Conservation (phyloP, 139 green algal species). For the Medakamo hakoo region DNA sequence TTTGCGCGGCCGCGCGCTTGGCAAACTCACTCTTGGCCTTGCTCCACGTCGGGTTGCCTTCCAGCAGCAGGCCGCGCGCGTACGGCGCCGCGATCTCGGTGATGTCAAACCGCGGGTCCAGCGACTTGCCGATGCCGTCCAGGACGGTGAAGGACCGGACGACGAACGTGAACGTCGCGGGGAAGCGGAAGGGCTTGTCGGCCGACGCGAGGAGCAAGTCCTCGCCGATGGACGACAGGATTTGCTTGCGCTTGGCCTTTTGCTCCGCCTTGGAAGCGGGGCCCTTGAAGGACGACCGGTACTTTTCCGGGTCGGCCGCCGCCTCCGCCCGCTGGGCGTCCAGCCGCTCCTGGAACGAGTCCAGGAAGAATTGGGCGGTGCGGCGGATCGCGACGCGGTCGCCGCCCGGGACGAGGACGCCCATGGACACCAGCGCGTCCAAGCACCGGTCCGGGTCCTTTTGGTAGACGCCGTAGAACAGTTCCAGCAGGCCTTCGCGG, state of each 20-base stretch:
- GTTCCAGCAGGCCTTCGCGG: conserved; percentile 72
- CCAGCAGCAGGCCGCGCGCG: conserved; percentile 71
- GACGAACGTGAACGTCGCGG: conserved; percentile 94
- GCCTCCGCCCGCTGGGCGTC: conserved; percentile 25
- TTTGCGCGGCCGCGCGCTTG: conserved; percentile 45
- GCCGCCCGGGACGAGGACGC: conserved; percentile 70
- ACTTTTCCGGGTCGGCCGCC: conserved; percentile 19
- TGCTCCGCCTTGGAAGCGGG: conserved; percentile 48
- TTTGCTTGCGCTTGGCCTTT: conserved; percentile 53
- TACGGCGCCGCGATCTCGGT: conserved; percentile 89
- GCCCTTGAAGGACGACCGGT: conserved; percentile 64
- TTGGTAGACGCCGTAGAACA: conserved; percentile 87
- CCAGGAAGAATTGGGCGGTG: conserved; percentile 95
- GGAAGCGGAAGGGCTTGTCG: conserved; percentile 98
- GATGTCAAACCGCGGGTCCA: conserved; percentile 96
- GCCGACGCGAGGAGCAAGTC: conserved; percentile 81
- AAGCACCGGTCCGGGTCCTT: conserved; percentile 74
- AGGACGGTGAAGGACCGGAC: conserved; percentile 78
- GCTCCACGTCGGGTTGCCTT: conserved; percentile 28
- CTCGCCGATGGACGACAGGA: conserved; percentile 80
- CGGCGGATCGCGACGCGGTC: conserved; percentile 67
- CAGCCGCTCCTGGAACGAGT: conserved; percentile 61
- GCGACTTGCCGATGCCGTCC: conserved; percentile 93
- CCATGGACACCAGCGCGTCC: conserved; percentile 75
- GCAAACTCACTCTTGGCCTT: conserved; percentile 40